Evolutionary conservation across 768 basidiomycete species (phyloP).

Genomic region (Nevesoporus exiguus): DNA sequence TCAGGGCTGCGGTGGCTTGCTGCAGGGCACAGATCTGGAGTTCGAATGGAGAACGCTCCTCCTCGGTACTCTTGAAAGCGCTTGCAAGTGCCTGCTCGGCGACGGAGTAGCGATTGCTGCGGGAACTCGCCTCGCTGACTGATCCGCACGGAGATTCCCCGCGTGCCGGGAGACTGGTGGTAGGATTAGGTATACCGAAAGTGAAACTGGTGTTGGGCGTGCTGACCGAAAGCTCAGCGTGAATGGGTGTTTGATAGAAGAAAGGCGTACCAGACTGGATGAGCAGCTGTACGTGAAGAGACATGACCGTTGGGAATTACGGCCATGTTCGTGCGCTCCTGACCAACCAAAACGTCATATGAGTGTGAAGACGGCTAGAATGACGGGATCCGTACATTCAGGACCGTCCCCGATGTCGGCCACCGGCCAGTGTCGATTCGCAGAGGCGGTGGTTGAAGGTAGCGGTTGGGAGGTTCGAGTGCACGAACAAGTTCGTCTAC

Average conservation of each 20-base stretch:
- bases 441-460: constrained; percentile 11
- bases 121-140: constrained; percentile 23
- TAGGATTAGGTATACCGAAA: constrained; percentile 17
- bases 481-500: constrained; percentile 23
- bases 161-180: constrained; percentile 1
- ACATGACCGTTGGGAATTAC: constrained; percentile 1
- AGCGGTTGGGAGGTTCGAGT: background rate
- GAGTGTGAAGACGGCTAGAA: background rate
- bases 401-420: background rate
- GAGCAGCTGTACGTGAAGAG: constrained; percentile 1
- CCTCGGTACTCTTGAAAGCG: constrained; percentile 33
- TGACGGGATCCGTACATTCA: constrained; percentile 12
- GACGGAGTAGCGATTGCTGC: constrained; percentile 40
- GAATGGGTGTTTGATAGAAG: constrained; percentile 11
- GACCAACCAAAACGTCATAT: constrained; percentile 1
- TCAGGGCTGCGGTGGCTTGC: constrained; percentile 41
- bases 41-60: constrained; percentile 38
- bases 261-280: constrained; percentile 19
- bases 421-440: constrained; percentile 16
- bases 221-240: constrained; percentile 18
- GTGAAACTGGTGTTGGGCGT: constrained; percentile 18
- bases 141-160: constrained; percentile 28
- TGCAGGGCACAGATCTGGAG: constrained; percentile 47
- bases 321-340: constrained; percentile 24
- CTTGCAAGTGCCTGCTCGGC: constrained; percentile 43